phyloP scores from a whole-genome alignment of 2,329 filamentous ascomycete genomes.

The Epichloe uncinata region DNA sequence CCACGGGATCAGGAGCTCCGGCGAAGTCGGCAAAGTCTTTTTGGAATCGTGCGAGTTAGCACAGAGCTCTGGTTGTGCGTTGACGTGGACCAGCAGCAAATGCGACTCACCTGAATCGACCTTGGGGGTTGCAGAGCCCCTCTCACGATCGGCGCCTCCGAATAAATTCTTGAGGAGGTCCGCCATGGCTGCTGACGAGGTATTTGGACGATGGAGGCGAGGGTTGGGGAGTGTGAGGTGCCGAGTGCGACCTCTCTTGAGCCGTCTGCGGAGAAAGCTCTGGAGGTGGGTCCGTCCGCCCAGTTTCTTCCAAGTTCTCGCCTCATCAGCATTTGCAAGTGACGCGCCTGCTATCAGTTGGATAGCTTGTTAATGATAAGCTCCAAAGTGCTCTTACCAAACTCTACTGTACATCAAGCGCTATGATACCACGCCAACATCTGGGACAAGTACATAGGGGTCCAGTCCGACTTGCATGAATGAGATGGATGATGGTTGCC shows the following conservation, averaged over 20 bases:
- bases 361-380: no score
- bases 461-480: no score
- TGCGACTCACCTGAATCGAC: conserved; percentile 48
- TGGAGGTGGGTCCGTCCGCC: background rate
- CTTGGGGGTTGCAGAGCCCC: conserved; percentile 30
- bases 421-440: no score
- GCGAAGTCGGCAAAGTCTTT: conserved; percentile 92
- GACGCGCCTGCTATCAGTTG: no score
- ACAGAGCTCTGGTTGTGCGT: background rate
- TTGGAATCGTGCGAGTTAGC: background rate
- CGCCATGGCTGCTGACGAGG: conserved; percentile 32
- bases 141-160: conserved; percentile 45
- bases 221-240: conserved; percentile 6
- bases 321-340: no score
- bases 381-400: no score
- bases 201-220: conserved; percentile 1
- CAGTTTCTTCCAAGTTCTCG: no score
- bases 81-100: background rate
- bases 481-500: conserved; percentile 3
- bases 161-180: conserved; percentile 55
- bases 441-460: no score
- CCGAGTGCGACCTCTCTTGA: conserved; percentile 4
- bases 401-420: no score
- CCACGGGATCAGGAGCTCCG: conserved; percentile 55
- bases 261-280: conserved; percentile 3